phyloP scores from a whole-genome alignment of 2,329 filamentous ascomycete genomes.

The Metarhizium robertsii region DNA sequence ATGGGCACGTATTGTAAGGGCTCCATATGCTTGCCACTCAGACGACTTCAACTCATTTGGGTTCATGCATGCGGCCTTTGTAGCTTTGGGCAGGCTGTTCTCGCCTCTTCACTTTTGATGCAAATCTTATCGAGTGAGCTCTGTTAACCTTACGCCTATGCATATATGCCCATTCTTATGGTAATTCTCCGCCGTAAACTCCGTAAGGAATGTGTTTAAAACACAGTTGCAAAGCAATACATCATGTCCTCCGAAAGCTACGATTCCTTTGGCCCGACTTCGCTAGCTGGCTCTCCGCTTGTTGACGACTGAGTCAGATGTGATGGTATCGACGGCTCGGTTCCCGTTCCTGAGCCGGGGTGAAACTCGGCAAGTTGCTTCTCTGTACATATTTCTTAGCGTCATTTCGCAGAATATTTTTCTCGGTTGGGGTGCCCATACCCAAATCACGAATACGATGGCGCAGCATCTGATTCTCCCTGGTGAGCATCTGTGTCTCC shows the following conservation, averaged over 20 bases:
- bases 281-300: constrained; percentile 20
- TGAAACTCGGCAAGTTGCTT: constrained; percentile 39
- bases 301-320: constrained; percentile 38
- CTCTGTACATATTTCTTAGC: constrained; percentile 25
- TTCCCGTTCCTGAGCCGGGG: constrained; percentile 20
- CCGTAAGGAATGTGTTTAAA: not conserved
- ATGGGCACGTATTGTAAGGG: too few relatives aligned
- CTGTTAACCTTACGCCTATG: not conserved
- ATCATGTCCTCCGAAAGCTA: constrained; percentile 2
- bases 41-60: too few relatives aligned
- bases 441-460: constrained; percentile 65
- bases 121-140: not conserved
- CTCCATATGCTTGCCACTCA: too few relatives aligned
- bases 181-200: not conserved
- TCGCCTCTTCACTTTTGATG: not conserved
- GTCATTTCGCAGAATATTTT: too few relatives aligned
- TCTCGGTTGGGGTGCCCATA: constrained; percentile 25
- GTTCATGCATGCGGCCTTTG: too few relatives aligned
- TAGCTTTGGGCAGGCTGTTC: not conserved
- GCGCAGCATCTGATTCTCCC: constrained; percentile 77
- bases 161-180: not conserved
- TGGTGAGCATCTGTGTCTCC: constrained; percentile 66
- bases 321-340: constrained; percentile 40
- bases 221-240: not conserved
- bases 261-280: constrained; percentile 9